These are phyloP conservation scores for Suillus placidus DNA, from an alignment of 768 basidiomycete genomes.

Conservation along the genomic window DNA sequence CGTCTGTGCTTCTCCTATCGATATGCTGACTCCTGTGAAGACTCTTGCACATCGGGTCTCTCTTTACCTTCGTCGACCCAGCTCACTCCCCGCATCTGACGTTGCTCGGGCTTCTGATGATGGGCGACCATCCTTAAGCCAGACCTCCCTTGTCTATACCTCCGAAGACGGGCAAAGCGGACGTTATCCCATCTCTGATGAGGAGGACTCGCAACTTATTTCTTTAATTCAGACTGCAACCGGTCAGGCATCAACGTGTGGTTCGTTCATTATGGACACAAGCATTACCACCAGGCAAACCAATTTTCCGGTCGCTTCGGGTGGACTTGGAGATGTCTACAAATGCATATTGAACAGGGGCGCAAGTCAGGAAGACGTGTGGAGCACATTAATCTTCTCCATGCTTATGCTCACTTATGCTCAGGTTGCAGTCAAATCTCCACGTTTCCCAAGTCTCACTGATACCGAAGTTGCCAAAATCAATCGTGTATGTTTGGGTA, in stretches of 20 bases:
- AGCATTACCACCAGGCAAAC: background rate
- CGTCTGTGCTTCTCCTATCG: too few relatives aligned
- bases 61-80: background rate
- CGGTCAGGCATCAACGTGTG: background rate
- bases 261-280: background rate
- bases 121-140: background rate
- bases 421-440: constrained; percentile 13
- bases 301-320: constrained; percentile 16
- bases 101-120: background rate
- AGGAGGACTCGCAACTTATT: background rate
- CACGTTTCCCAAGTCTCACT: background rate
- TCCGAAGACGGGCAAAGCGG: background rate
- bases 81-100: background rate
- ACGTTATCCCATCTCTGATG: background rate
- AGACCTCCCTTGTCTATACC: background rate
- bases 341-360: constrained; percentile 23
- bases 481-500: background rate
- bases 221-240: background rate
- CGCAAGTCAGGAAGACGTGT: background rate
- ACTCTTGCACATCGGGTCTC: background rate
- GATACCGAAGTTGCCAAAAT: background rate
- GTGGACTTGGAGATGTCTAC: constrained; percentile 51
- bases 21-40: background rate
- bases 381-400: background rate
- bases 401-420: background rate